Conservation (phyloP, 495 filamentous ascomycete genomes). For the Tuber indicum region DNA sequence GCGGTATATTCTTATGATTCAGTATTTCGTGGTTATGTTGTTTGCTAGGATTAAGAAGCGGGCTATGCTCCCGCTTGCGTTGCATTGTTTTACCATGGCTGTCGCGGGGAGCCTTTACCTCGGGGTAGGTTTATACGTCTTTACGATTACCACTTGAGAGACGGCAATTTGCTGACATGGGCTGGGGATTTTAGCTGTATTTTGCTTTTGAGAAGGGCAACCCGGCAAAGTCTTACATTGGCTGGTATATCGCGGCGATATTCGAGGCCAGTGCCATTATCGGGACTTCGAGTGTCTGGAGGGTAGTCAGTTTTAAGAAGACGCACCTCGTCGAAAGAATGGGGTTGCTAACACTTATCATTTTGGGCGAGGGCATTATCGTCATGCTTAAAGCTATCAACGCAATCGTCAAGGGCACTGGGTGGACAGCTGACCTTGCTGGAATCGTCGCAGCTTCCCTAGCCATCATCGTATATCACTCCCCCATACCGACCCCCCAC, state of each 20-base stretch:
- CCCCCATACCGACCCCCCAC: not conserved
- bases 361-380: conserved; percentile 61
- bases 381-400: conserved; percentile 52
- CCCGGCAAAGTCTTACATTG: conserved; percentile 39
- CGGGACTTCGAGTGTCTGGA: conserved; percentile 50
- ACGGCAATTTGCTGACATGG: not conserved
- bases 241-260: conserved; percentile 51
- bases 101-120: conserved; percentile 49
- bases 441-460: conserved; percentile 43
- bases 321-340: conserved; percentile 62
- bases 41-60: conserved; percentile 46
- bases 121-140: conserved; percentile 44
- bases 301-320: conserved; percentile 57
- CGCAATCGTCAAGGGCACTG: conserved; percentile 52
- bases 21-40: conserved; percentile 51
- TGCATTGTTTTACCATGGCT: conserved; percentile 47
- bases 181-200: conserved; percentile 34
- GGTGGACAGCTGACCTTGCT: conserved; percentile 44
- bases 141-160: not conserved
- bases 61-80: conserved; percentile 41
- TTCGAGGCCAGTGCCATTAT: conserved; percentile 54
- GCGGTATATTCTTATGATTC: conserved; percentile 52
- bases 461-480: conserved; percentile 37
- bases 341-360: conserved; percentile 62
- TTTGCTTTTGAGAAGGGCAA: conserved; percentile 13